phyloP scores from a whole-genome alignment of 2,329 filamentous ascomycete genomes.

The Trichoderma hamatum region DNA sequence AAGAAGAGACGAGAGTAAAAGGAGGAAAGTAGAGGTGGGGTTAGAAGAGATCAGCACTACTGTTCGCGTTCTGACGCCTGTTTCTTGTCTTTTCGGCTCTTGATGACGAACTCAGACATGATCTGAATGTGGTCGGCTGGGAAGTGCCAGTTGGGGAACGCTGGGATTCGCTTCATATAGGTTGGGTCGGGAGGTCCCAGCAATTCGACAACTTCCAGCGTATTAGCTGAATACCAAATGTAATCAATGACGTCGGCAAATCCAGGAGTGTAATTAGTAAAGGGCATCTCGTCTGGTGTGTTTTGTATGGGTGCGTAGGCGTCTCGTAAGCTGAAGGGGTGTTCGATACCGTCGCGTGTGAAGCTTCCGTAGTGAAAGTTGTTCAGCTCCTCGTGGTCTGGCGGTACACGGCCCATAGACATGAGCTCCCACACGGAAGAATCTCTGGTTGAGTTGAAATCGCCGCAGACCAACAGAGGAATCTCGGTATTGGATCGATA shows the following conservation, averaged over 20 bases:
- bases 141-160: slow-evolving; percentile 93
- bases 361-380: slow-evolving; percentile 90
- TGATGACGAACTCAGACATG: slow-evolving; percentile 87
- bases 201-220: slow-evolving; percentile 78
- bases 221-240: slow-evolving; percentile 95
- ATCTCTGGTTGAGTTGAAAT: slow-evolving; percentile 88
- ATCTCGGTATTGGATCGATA: slow-evolving; percentile 87
- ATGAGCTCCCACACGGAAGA: slow-evolving; percentile 93
- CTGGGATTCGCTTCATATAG: slow-evolving; percentile 83
- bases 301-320: slow-evolving; percentile 83
- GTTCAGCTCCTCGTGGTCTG: slow-evolving; percentile 78
- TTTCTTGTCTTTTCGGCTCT: slow-evolving; percentile 82
- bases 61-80: slow-evolving; percentile 61
- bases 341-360: slow-evolving; percentile 86
- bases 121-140: slow-evolving; percentile 90
- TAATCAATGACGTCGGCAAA: slow-evolving; percentile 94
- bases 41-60: slow-evolving; percentile 32
- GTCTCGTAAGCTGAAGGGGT: slow-evolving; percentile 92
- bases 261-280: slow-evolving; percentile 96
- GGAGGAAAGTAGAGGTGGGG: background rate
- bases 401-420: slow-evolving; percentile 74
- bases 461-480: slow-evolving; percentile 86
- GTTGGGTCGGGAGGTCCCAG: slow-evolving; percentile 85
- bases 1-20: background rate
- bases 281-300: slow-evolving; percentile 80